Evolutionary conservation across 176 grass and related monocot species (phyloP), one percentile per base, ranked within the genome.

Genomic region (Oryza meyeriana): DNA sequence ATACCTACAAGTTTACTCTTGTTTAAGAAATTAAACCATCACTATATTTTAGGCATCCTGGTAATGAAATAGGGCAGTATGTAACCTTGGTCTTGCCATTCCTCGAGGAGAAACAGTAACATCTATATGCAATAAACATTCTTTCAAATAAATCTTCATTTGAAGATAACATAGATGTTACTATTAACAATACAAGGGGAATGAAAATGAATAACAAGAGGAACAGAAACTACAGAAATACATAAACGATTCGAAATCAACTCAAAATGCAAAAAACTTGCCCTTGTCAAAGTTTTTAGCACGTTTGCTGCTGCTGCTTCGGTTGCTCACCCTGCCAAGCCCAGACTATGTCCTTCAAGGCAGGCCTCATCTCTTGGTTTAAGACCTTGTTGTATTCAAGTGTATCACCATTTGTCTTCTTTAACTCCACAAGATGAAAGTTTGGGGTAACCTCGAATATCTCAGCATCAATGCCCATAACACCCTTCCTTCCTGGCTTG

Each of bases 381-480:
- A 90, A 73, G 35, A 94, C 67, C 74, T 87, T 94, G 52, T 88
- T 87, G 70, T 96, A 99, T 42, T 99, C 97, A 10, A 99, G 24
- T 0, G 97, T 99, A 73, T 99, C 91, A 24, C 93, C 93, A 10
- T 93, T 94, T 28, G 89, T 82, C 22, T 94, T 99, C 66, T 92
- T 99, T 44, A 99, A 75, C 83, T 99, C 97, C 38, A 99, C 89
- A 8, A 99, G 86, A 77, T 99, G 97, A 31, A 99, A 96, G 20
- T 66, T 79, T 0, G 97, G 97, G 25, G 91, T 94, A 34, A 99
- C 93, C 81, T 99, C 93, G 1, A 99, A 99, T 82, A 99, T 96
- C 42, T 99, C 97, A 4, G 93, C 85, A 69, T 92, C 91, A 30
- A 99, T 96, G 48, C 79, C 87, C 69, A 99, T 75, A 61, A 88